These are phyloP conservation scores for Solanum tacnaense DNA, from an alignment of 257 asterid genomes.

Conservation along the genomic window DNA sequence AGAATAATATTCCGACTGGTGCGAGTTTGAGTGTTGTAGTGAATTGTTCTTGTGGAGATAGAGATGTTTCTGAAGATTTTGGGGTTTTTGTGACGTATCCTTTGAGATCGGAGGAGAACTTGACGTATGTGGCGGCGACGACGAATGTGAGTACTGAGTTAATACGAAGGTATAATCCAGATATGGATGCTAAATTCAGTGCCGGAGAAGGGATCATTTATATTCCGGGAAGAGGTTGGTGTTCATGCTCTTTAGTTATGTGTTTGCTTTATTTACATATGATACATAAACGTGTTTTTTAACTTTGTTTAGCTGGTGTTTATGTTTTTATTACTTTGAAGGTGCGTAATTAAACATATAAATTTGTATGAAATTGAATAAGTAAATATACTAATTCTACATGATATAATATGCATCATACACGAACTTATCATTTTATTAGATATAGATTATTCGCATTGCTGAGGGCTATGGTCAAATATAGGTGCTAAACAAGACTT, in stretches of 20 bases:
- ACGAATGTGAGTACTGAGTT: conserved; percentile 37
- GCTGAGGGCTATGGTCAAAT: neutral
- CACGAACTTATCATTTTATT: neutral
- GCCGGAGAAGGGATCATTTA: conserved; percentile 43
- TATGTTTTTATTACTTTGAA: no score
- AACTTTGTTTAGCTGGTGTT: fast-evolving
- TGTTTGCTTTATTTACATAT: neutral
- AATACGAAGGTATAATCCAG: conserved; percentile 49
- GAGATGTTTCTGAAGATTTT: conserved; percentile 30
- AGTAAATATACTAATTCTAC: no score
- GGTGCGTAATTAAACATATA: no score
- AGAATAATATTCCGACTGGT: conserved; percentile 32
- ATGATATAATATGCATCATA: neutral
- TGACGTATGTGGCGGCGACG: conserved; percentile 31
- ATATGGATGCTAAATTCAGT: conserved; percentile 20
- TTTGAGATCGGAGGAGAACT: conserved; percentile 37
- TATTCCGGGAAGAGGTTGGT: conserved; percentile 69
- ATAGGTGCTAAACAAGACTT: neutral
- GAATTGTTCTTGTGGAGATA: conserved; percentile 79
- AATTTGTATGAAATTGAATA: no score
- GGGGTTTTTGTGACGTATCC: conserved; percentile 81
- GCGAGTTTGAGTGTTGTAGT: conserved; percentile 44
- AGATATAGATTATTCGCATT: neutral
- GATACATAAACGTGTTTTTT: no score
- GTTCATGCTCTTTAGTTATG: neutral